Conservation (phyloP, 345 rosid genomes). For the Moricandia moricandioides region DNA sequence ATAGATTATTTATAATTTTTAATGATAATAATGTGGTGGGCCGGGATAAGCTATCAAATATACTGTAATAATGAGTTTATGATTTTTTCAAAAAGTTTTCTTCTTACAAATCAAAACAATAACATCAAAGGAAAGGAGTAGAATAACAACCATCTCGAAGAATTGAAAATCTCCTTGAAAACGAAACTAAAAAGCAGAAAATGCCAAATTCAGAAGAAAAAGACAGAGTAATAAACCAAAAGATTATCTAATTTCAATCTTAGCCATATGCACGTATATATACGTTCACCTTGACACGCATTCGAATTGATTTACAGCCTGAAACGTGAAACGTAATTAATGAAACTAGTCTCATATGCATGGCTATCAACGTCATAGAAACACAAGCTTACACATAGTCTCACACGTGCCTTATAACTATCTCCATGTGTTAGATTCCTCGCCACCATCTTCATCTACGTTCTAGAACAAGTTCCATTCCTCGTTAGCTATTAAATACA, state of each 20-base stretch:
- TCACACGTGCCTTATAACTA: constrained; percentile 32
- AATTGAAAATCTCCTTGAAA: neutral
- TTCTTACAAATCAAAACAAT: neutral
- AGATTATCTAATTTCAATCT: neutral
- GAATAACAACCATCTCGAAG: neutral
- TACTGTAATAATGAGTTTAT: neutral
- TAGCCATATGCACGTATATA: neutral
- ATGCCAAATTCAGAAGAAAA: neutral
- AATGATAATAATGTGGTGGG: neutral
- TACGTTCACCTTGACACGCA: neutral
- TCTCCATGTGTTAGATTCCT: constrained; percentile 37
- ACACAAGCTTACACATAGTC: constrained; percentile 39
- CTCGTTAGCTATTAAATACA: constrained; percentile 19
- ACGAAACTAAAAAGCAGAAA: neutral
- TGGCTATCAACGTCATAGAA: constrained; percentile 21
- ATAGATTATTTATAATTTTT: neutral
- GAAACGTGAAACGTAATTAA: constrained; percentile 6
- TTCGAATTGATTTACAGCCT: neutral
- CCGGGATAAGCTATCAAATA: neutral
- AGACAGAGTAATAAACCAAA: neutral
- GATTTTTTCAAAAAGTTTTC: neutral
- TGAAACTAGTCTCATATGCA: constrained; percentile 29
- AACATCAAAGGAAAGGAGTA: neutral
- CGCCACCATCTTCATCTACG: constrained; percentile 28
- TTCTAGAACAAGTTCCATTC: constrained; percentile 17